These are phyloP conservation scores for Galeopsis tetrahit DNA, from an alignment of 257 asterid species.

Conservation along the genomic window DNA sequence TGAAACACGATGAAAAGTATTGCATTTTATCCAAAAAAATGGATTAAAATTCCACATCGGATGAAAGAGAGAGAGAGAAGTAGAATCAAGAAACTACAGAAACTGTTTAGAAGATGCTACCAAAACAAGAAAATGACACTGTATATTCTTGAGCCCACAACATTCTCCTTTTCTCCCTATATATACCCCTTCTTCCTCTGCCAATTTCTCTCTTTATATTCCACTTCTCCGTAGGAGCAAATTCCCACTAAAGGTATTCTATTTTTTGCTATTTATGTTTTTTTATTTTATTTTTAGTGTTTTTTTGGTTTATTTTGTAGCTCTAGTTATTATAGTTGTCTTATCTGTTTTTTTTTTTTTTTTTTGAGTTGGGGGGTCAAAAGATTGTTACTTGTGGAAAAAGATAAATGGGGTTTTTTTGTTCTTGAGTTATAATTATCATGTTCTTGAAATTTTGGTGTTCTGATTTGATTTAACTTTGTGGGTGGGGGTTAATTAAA, in stretches of 20 bases:
- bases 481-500: background rate
- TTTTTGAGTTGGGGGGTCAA: background rate
- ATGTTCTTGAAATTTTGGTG: constrained; percentile 28
- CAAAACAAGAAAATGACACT: constrained; percentile 43
- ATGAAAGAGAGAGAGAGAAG: constrained; percentile 5
- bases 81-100: constrained; percentile 39
- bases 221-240: constrained; percentile 31
- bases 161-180: constrained; percentile 7
- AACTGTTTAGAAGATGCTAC: constrained; percentile 38
- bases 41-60: constrained; percentile 38
- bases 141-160: constrained; percentile 40
- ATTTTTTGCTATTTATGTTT: background rate
- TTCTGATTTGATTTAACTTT: background rate
- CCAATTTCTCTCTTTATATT: constrained; percentile 34
- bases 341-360: background rate
- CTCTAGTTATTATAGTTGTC: background rate
- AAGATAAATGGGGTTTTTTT: constrained; percentile 24
- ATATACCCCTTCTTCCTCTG: constrained; percentile 33
- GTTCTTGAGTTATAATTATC: constrained; percentile 3
- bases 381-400: constrained; percentile 20
- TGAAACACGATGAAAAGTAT: constrained; percentile 13
- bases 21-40: constrained; percentile 27
- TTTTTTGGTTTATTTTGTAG: background rate
- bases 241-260: constrained; percentile 35
- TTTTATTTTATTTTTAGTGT: background rate